These are phyloP conservation scores for Ochetophila trinervis DNA, from an alignment of 306 rosid species.

Conservation along the genomic window DNA sequence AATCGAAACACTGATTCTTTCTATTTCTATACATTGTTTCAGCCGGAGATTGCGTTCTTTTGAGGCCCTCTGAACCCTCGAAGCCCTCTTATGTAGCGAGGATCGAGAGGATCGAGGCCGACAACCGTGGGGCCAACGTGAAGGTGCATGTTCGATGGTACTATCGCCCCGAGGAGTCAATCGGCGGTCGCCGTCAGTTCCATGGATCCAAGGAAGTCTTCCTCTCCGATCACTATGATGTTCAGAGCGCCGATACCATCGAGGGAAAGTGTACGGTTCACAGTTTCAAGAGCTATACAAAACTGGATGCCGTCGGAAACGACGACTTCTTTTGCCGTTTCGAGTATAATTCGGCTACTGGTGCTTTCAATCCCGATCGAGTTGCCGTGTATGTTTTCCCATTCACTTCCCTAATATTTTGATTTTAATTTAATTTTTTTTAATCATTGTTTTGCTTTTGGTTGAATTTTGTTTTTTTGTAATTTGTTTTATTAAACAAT, in stretches of 20 bases:
- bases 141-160: constrained; percentile 93
- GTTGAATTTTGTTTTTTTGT: neutral
- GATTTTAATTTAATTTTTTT: neutral
- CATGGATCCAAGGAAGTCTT: constrained; percentile 95
- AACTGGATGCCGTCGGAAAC: constrained; percentile 95
- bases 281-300: constrained; percentile 80
- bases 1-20: neutral
- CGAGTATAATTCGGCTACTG: constrained; percentile 88
- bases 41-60: constrained; percentile 92
- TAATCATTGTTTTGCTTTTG: neutral
- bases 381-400: constrained; percentile 77
- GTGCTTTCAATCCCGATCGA: constrained; percentile 93
- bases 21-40: neutral
- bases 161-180: constrained; percentile 97
- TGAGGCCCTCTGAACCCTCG: constrained; percentile 79
- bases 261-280: constrained; percentile 97
- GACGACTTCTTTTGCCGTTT: constrained; percentile 99
- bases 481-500: neutral
- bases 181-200: constrained; percentile 97
- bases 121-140: constrained; percentile 86
- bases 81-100: constrained; percentile 92
- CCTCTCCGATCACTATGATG: constrained; percentile 86
- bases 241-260: constrained; percentile 87
- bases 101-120: constrained; percentile 95
- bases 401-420: neutral